Evolutionary conservation across 169 alveolate species (phyloP), one percentile per base, ranked within the genome.

Genomic region (Plasmodium fragile): DNA sequence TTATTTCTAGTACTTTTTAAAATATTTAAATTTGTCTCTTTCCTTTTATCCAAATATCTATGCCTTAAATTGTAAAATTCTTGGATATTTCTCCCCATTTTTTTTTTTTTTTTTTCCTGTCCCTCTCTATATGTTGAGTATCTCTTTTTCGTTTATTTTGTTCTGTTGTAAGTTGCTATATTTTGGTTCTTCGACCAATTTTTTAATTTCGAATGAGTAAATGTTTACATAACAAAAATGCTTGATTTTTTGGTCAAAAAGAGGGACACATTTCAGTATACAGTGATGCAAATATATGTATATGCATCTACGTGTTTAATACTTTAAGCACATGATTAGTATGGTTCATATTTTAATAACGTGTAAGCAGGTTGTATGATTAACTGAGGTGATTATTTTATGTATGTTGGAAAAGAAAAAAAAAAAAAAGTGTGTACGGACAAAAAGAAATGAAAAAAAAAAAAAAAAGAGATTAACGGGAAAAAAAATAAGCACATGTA

Each of bases 1-100:
- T 82, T 82, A 30, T 69, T 82, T 59, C 41, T 82, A 82, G 65
- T 41, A 39, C 73, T 34, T 65, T 65, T 59, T 69, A 36, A 36
- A 59, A 82, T 18, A 65, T 36, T 55, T 59, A 65, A 5, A 59
- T 39, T 55, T 69, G 22, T 59, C 45, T 82, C 92, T 82, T 59
- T 82, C 55, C 25, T 34, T 82, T 65, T 82, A 59, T 82, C 92
- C 41, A 71, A 13, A 59, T 55, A 59, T 34, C 81, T 65, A 11
- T 65, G 49, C 34, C 69, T 59, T 22, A 82, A 82, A 65, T 82
- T 82, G 41, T 82, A 69, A 32, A 32, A 69, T 25, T 82, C 81
- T 13, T 36, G 34, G 49, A 55, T 82, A 28, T 8, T 32, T 69
- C 81, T 82, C 10, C 81, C 81, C 81, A 82, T 82, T 36, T 82